These are phyloP conservation scores for Torrubiella hemipterigena DNA, from an alignment of 2,329 filamentous ascomycete species.

Conservation along the genomic window DNA sequence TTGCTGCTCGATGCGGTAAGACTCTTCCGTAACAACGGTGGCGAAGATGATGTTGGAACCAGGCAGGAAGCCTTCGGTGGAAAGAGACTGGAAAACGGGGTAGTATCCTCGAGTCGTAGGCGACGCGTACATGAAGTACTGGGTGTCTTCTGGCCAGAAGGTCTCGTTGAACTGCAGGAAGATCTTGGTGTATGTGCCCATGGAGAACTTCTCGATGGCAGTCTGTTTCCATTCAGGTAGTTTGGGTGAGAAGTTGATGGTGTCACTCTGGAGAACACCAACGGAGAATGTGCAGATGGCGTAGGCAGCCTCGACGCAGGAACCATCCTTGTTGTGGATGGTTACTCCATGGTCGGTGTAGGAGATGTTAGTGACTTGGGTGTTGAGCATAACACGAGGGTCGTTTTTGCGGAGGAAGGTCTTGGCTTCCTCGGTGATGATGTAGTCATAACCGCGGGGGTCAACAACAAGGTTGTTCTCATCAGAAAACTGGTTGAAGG, in stretches of 20 bases:
- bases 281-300: slow-evolving; percentile 58
- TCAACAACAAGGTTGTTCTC: slow-evolving; percentile 51
- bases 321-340: slow-evolving; percentile 38
- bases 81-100: slow-evolving; percentile 53
- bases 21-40: slow-evolving; percentile 45
- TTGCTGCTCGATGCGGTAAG: slow-evolving; percentile 47
- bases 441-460: slow-evolving; percentile 46
- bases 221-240: slow-evolving; percentile 53
- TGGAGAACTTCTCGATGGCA: slow-evolving; percentile 51
- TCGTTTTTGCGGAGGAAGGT: slow-evolving; percentile 46
- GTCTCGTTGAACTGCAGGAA: slow-evolving; percentile 57
- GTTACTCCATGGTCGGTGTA: slow-evolving; percentile 41
- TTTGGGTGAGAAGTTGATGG: slow-evolving; percentile 42
- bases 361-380: slow-evolving; percentile 39
- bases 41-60: slow-evolving; percentile 54
- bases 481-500: slow-evolving; percentile 50
- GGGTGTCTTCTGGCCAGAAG: slow-evolving; percentile 43
- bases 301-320: slow-evolving; percentile 46
- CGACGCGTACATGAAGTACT: slow-evolving; percentile 34
- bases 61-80: slow-evolving; percentile 42
- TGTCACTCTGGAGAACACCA: slow-evolving; percentile 53
- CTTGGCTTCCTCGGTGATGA: slow-evolving; percentile 43
- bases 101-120: slow-evolving; percentile 27
- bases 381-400: slow-evolving; percentile 43
- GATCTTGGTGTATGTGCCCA: slow-evolving; percentile 64